Conservation (phyloP, 2,329 filamentous ascomycete genomes). For the Alternaria solani region DNA sequence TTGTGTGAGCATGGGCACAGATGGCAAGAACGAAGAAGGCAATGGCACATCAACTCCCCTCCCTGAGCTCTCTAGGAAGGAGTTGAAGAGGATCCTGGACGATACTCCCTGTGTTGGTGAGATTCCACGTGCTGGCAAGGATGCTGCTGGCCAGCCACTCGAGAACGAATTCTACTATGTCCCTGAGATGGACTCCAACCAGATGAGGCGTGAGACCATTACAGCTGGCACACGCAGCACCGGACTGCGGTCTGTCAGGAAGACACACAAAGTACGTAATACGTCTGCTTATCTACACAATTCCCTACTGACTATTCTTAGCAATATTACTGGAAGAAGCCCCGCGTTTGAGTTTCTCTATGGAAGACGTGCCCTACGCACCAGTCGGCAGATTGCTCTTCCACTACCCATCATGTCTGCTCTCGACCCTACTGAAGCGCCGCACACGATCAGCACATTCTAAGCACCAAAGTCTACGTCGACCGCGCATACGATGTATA, state of each 20-base stretch:
- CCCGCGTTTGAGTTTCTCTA: slow-evolving; percentile 47
- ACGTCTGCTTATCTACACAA: neutral
- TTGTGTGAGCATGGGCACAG: slow-evolving; percentile 31
- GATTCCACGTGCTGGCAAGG: slow-evolving; percentile 90
- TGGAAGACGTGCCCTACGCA: neutral
- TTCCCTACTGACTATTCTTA: slow-evolving; percentile 42
- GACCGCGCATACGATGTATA: neutral
- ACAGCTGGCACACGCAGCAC: slow-evolving; percentile 88
- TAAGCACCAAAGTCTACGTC: neutral
- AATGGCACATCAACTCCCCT: slow-evolving; percentile 31
- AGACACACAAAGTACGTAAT: slow-evolving; percentile 88
- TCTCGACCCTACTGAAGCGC: neutral
- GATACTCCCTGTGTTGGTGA: slow-evolving; percentile 81
- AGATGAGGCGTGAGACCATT: slow-evolving; percentile 79
- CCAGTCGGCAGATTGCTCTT: neutral
- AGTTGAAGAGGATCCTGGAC: slow-evolving; percentile 76
- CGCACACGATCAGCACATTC: neutral
- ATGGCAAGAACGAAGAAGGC: slow-evolving; percentile 31
- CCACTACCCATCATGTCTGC: neutral
- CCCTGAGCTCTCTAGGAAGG: slow-evolving; percentile 47
- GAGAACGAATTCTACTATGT: slow-evolving; percentile 99
- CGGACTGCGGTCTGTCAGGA: slow-evolving; percentile 86
- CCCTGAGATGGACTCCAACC: slow-evolving; percentile 83
- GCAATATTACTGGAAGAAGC: slow-evolving; percentile 78
- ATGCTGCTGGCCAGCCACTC: slow-evolving; percentile 89